Base-by-base conservation (phyloP, 2,329 filamentous ascomycete species). In the Xylaria sp. region DNA sequence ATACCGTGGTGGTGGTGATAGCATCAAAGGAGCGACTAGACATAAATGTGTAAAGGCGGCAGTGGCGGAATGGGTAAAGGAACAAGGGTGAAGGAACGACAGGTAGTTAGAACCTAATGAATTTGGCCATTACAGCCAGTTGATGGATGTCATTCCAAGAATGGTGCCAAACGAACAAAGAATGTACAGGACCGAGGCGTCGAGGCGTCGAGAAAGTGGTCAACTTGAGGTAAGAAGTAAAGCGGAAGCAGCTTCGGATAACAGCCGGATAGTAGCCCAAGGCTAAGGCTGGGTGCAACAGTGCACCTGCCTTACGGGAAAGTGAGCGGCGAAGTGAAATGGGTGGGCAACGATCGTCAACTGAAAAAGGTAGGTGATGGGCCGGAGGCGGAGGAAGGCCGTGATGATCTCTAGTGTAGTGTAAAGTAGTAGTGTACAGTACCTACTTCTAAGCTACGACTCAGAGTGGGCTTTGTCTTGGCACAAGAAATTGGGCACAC, bases 281-380 rank as follows among this genome's bases (percentile, higher is more conserved):
- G 28, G 28, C 28, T 28, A 55, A 72, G 63, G 67, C 64, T 70
- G 48, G 61, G 67, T 60, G 52, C 55, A 56, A 46, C 60, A 28
- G 18, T 37, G 39, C 52, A 46, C 52, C 66, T 52, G 63, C 60
- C 60, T 55, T 44, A 34, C 64, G 61, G 48, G 23, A 58, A 46
- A 12, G 39, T 58, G 20, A 57, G 55, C 13, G 20, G 12, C 13
- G 50, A 59, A 51, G 46, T 50, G 20, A 66, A 57, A 44, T 34
- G 13, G 44, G n/a, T 28, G 51, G 69, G 75, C 28, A 71, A 70
- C 50, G 76, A 77, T 76, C 74, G 74, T 76, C 69, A 60, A 69
- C 74, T 60, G n/a, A 67, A 77, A 75, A 69, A 63, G 74, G 77
- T 71, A 76, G 74, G 75, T 76, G 76, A 75, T 71, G 66, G 67